Evolutionary conservation across 1,284 basidiomycete species (phyloP).

Genomic region (Moesziomyces globuligerus): DNA sequence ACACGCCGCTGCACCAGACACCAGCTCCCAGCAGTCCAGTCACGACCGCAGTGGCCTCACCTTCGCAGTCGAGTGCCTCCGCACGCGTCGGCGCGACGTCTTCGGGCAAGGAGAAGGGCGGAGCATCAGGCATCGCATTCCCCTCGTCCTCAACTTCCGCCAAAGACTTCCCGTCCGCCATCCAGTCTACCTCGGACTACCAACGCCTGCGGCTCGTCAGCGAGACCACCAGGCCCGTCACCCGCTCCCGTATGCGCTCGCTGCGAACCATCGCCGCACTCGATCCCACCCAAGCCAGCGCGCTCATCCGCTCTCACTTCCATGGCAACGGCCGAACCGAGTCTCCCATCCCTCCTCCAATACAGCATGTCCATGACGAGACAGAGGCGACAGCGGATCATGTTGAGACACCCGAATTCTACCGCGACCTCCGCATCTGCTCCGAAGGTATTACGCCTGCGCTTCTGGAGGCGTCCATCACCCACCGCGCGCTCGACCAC

Average conservation of each 20-base stretch:
- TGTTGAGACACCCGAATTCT: conserved; percentile 32
- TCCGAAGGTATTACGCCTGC: conserved; percentile 45
- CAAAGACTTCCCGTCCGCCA: conserved; percentile 24
- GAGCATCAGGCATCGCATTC: conserved; percentile 15
- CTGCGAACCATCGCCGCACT: conserved; percentile 45
- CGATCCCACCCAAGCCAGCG: conserved; percentile 36
- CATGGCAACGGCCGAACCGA: conserved; percentile 28
- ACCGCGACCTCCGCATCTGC: conserved; percentile 43
- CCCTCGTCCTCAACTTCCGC: conserved; percentile 16
- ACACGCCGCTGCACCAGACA: conserved; percentile 5
- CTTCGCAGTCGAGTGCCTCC: conserved; percentile 4
- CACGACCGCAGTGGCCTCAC: conserved; percentile 3
- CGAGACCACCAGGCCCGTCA: conserved; percentile 28
- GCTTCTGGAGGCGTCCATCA: conserved; percentile 45
- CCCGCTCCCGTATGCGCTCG: conserved; percentile 39
- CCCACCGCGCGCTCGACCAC: conserved; percentile 42
- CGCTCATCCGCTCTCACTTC: conserved; percentile 37
- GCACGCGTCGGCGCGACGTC: neutral
- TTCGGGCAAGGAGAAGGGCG: conserved; percentile 8
- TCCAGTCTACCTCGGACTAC: conserved; percentile 45
- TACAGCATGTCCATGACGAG: conserved; percentile 9
- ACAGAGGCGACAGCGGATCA: conserved; percentile 12
- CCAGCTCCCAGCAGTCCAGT: neutral
- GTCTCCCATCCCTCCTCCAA: conserved; percentile 11
- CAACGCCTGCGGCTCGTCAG: conserved; percentile 47